Evolutionary conservation across 2,329 filamentous ascomycete species (phyloP), one percentile per base, ranked within the genome.

Genomic region (Chrysoporthe deuterocubensis): DNA sequence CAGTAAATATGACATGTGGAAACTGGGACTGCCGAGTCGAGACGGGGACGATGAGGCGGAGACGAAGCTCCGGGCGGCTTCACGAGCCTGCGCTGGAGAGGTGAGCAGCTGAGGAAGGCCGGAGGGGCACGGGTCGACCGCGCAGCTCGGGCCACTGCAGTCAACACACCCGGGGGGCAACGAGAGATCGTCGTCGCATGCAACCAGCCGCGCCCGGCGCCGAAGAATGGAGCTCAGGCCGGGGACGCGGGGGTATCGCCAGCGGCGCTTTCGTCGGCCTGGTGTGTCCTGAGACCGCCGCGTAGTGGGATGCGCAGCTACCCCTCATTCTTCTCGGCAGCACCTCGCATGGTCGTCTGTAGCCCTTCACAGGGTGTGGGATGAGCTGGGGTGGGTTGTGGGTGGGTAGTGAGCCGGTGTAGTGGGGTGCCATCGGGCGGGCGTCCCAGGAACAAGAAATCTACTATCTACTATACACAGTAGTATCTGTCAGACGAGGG

Each of bases 381-480:
- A 26, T 26, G 26, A 26, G 26, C 26, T 26, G 26, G 26, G 26
- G 26, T 26, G 26, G 26, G 26, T 2, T 26, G 26, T 26, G 26
- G 26, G 26, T 26, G 26, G 26, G 26, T 26, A 26, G 26, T 26
- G 26, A 26, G 26, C 26, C 26, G 26, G 26, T 26, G 26, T 26
- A 2, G 26, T 26, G 26, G 26, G 26, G 26, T 26, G 26, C 26
- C 26, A 26, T 26, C 26, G 26, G 26, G 26, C 26, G 26, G 26
- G 26, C 26, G 26, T 40, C 37, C 48, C 21, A 37, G 42, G 40
- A 60, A 42, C 40, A 44, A 40, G 54, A 34, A 61, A 61, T 61
- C 32, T 26, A 26, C 26, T 26, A 2, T 26, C 26, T 26, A 26
- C 26, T 2, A 26, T 26, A 21, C 21, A 21, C 21, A 21, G 21